A percentile compares a stretch with the other conserved stretches of the same genome.
Evolutionary conservation across 2,329 filamentous ascomycete species (phyloP).

Genomic region (Lecanicillium sp.): DNA sequence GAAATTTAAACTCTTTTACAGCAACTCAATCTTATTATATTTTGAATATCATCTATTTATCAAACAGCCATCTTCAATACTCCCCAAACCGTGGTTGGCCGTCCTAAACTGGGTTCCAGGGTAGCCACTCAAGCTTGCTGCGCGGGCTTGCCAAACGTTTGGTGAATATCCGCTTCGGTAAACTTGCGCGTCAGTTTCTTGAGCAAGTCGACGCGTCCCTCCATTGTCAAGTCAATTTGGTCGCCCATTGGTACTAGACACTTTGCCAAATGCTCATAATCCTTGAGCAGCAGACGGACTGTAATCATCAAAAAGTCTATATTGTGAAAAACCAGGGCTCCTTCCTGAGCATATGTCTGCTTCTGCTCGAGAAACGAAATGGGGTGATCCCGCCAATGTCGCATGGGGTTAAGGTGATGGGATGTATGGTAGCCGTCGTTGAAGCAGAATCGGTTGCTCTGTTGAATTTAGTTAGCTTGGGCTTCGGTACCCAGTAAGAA

Average conservation of each 20-base stretch:
- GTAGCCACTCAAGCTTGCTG: neutral
- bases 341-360: conserved; percentile 53
- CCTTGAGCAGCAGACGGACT: conserved; percentile 56
- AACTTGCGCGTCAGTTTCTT: conserved; percentile 58
- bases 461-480: neutral
- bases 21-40: too few relatives aligned
- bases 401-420: conserved; percentile 68
- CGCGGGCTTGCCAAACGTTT: conserved; percentile 37
- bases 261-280: conserved; percentile 61
- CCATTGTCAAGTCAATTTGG: conserved; percentile 57
- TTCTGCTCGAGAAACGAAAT: conserved; percentile 64
- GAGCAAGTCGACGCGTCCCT: conserved; percentile 56
- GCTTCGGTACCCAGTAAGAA: neutral
- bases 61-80: too few relatives aligned
- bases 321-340: conserved; percentile 69
- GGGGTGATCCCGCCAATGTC: conserved; percentile 78
- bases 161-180: conserved; percentile 52
- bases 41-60: too few relatives aligned
- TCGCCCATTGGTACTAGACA: conserved; percentile 67
- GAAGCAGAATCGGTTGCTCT: conserved; percentile 77
- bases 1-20: too few relatives aligned
- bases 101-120: neutral
- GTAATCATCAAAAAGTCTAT: conserved; percentile 78
- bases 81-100: neutral
- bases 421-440: conserved; percentile 79